Evolutionary conservation across 768 basidiomycete species (phyloP).

Genomic region (Kwoniella dendrophila): DNA sequence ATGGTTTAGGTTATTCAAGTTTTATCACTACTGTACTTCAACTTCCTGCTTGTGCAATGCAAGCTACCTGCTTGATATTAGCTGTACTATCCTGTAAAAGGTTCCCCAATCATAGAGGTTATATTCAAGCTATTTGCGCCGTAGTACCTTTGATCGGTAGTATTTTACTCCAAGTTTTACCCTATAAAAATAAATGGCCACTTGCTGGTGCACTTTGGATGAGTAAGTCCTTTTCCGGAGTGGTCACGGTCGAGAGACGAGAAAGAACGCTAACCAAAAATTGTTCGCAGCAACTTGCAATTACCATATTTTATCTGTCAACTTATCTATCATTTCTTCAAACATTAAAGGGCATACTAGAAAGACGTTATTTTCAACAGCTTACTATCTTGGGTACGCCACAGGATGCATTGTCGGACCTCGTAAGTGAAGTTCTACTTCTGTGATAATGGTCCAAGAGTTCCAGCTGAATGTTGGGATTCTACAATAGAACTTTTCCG

Average conservation of each 20-base stretch:
- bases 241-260: too few species aligned
- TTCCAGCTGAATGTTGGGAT: too few species aligned
- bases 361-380: constrained; percentile 30
- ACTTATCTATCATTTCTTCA: constrained; percentile 29
- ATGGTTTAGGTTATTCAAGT: constrained; percentile 29
- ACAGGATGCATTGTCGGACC: constrained; percentile 19
- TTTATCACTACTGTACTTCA: constrained; percentile 31
- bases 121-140: constrained; percentile 28
- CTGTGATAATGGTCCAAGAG: neutral
- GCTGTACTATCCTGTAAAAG: constrained; percentile 14
- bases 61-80: constrained; percentile 23
- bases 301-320: constrained; percentile 32
- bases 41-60: constrained; percentile 30
- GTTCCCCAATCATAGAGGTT: constrained; percentile 28
- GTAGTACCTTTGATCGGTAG: constrained; percentile 33
- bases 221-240: constrained; percentile 5
- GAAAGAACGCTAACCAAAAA: neutral
- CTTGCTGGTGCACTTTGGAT: constrained; percentile 30
- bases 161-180: constrained; percentile 28
- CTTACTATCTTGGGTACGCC: constrained; percentile 19
- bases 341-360: constrained; percentile 42
- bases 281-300: constrained; percentile 28
- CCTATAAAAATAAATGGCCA: constrained; percentile 30
- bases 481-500: constrained; percentile 11
- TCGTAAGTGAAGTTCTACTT: constrained; percentile 7